Base-by-base conservation (phyloP, 2,329 filamentous ascomycete species). In the Orbilia oligospora region DNA sequence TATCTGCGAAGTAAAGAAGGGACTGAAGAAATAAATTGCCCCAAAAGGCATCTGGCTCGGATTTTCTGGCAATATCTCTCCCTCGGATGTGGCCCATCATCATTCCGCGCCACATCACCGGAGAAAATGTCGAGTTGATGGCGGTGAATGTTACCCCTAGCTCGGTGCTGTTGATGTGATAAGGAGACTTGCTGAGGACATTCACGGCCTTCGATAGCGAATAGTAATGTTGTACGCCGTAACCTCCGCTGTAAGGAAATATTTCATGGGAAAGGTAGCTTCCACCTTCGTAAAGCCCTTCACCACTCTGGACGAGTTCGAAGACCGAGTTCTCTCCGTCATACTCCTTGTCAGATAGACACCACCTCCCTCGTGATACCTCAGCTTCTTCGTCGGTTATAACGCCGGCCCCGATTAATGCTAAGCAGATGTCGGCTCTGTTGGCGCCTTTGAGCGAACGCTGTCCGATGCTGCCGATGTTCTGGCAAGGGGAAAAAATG, bases 231-330 rank as follows among this genome's bases (percentile, higher is more conserved):
- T 77, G 63, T 16, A 80, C 72, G 22, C 73, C 79, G 41, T 80
- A 80, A 46, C 79, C 79, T 51, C 79, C 79, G 20, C 63, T 75
- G 53, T 80, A 80, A 10, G 79, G 75, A 36, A 78, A 80, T 41
- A 80, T 78, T 24, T 79, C 70, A 44, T 80, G 79, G 36, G 79
- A 80, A 22, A 80, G 66, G 30, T 80, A 80, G 49, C 79, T 80
- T 22, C 79, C 79, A 18, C 75, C 79, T 51, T 79, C 75, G 48
- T 79, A 79, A 18, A 80, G 63, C 8, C 79, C 79, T 53, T 80
- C 79, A 14, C 79, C 79, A 24, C 33, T 79, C 41, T 61, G 27
- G 5, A 76, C 75, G 8, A 79, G 65, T 6, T 30, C 38, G 53
- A 80, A 79, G 12, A 79, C 20, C 2, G 79, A 80, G 51, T 79